These are phyloP conservation scores for Penicillium silybi DNA, from an alignment of 495 filamentous ascomycete genomes.

Conservation along the genomic window DNA sequence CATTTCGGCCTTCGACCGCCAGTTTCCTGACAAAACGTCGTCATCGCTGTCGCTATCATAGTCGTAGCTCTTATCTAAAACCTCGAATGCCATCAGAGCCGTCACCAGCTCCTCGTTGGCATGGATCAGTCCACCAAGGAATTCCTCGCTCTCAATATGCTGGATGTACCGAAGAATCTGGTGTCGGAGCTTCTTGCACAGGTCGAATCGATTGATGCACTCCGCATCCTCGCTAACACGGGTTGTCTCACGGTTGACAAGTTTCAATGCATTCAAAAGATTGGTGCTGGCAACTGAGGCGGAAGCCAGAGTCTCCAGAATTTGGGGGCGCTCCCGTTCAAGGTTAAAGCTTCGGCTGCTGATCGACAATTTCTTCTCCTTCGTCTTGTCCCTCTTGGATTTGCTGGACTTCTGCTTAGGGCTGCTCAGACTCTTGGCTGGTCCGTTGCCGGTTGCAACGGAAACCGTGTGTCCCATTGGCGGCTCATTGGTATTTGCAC, in stretches of 20 bases:
- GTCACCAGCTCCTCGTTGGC: slow-evolving; percentile 83
- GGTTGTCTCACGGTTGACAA: slow-evolving; percentile 85
- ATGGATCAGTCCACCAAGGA: slow-evolving; percentile 73
- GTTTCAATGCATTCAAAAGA: slow-evolving; percentile 80
- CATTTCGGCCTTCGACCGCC: slow-evolving; percentile 27
- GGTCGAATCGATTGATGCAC: slow-evolving; percentile 74
- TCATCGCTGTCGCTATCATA: slow-evolving; percentile 93
- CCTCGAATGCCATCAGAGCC: slow-evolving; percentile 92
- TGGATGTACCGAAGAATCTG: slow-evolving; percentile 88
- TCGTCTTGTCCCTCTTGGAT: slow-evolving; percentile 38
- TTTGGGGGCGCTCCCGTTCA: slow-evolving; percentile 79
- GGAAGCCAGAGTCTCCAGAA: slow-evolving; percentile 78
- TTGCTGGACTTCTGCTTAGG: slow-evolving; percentile 34
- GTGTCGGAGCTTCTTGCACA: slow-evolving; percentile 76
- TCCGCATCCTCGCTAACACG: slow-evolving; percentile 80
- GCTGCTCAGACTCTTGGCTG: slow-evolving; percentile 32
- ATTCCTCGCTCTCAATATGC: slow-evolving; percentile 76
- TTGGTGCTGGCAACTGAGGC: slow-evolving; percentile 87
- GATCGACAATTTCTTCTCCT: slow-evolving; percentile 30
- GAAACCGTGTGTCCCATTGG: slow-evolving; percentile 45
- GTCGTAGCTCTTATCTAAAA: slow-evolving; percentile 90
- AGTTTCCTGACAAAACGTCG: slow-evolving; percentile 35
- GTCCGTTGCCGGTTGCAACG: slow-evolving; percentile 38
- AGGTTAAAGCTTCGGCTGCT: slow-evolving; percentile 64
- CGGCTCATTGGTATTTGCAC: slow-evolving; percentile 58